Conservation (phyloP, 306 rosid genomes). For the Quercus engelmannii region DNA sequence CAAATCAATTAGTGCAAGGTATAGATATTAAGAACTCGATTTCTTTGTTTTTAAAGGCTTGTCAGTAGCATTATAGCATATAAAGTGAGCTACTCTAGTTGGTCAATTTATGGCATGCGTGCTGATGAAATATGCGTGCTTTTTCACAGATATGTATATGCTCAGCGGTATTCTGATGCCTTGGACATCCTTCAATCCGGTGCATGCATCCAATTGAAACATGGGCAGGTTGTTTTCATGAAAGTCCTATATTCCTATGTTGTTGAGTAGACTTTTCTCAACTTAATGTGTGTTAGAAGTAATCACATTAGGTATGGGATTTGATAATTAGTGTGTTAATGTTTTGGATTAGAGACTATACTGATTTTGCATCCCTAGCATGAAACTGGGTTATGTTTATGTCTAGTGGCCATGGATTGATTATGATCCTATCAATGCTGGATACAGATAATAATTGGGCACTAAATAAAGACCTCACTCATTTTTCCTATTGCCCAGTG, state of each 20-base stretch:
- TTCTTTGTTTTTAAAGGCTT: neutral
- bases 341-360: neutral
- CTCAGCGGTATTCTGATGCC: conserved; percentile 75
- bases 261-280: conserved; percentile 11
- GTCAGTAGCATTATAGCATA: neutral
- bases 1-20: conserved; percentile 92
- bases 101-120: conserved; percentile 5
- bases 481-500: neutral
- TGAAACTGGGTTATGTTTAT: neutral
- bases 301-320: neutral
- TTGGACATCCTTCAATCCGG: conserved; percentile 85
- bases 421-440: neutral
- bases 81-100: neutral
- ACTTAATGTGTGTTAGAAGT: neutral
- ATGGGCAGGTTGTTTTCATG: conserved; percentile 61
- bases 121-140: conserved; percentile 24
- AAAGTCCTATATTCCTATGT: neutral
- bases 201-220: conserved; percentile 73
- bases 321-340: neutral
- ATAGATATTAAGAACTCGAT: neutral
- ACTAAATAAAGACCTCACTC: neutral
- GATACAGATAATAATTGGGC: neutral
- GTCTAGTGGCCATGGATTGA: neutral
- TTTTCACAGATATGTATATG: conserved; percentile 69
- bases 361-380: neutral